Evolutionary conservation across 805 yeast genomes (phyloP).

Genomic region (Candida coquimbonensis): DNA sequence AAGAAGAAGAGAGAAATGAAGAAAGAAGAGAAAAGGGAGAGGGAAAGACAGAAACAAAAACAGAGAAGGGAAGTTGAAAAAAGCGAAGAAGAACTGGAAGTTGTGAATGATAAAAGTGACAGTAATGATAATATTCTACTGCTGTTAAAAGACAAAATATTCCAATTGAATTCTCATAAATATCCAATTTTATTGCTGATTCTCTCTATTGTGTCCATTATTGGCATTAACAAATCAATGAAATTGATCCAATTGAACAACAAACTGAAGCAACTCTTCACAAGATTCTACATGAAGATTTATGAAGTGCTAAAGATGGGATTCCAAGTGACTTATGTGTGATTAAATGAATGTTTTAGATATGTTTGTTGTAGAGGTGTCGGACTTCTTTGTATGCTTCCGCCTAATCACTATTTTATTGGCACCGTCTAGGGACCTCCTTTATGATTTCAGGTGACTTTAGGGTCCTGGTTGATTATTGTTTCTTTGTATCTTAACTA

Average conservation of each 20-base stretch:
- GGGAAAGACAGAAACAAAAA: constrained; percentile 9
- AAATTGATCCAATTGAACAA: constrained; percentile 7
- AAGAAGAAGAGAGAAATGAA: constrained; percentile 7
- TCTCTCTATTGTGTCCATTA: constrained; percentile 12
- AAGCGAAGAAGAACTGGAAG: background rate
- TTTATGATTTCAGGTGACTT: no score
- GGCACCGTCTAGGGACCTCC: no score
- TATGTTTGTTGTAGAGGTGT: no score
- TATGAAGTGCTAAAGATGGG: constrained; percentile 19
- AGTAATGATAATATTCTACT: constrained; percentile 7
- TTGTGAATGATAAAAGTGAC: background rate
- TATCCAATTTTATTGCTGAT: constrained; percentile 6
- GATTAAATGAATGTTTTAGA: background rate
- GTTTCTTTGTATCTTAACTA: no score
- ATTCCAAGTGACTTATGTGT: constrained; percentile 22
- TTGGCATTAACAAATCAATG: constrained; percentile 8
- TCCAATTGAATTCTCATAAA: constrained; percentile 3
- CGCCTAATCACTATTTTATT: no score
- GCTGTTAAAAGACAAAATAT: constrained; percentile 11
- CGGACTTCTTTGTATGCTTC: no score
- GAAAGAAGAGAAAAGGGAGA: constrained; percentile 8
- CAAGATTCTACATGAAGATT: constrained; percentile 12
- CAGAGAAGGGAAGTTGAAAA: background rate
- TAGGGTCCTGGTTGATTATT: no score
- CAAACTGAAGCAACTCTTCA: constrained; percentile 7